Base-by-base conservation (phyloP, 495 filamentous ascomycete genomes). In the Cudoniella acicularis region DNA sequence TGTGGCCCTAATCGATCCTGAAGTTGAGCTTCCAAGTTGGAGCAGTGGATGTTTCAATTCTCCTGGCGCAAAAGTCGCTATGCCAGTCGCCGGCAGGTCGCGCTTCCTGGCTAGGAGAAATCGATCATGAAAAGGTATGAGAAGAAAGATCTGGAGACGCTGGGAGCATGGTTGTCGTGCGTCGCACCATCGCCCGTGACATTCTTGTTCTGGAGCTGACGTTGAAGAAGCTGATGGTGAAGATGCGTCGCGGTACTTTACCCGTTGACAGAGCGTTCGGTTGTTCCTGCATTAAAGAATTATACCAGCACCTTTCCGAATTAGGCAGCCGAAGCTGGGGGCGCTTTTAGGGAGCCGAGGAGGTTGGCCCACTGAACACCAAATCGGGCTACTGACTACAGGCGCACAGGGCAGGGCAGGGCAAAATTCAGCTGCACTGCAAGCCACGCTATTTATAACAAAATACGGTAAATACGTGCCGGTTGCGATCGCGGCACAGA, bases 21-120 rank as follows among this genome's bases (percentile, higher is more conserved):
- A 56, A 47, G 62, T 36, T 54, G 47, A 41, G 30, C 53, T 56
- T 50, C 18, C 52, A 17, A 42, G 53, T 60, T 52, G 53, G 57
- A 45, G 60, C 60, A 56, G 56, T 51, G 27, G 24, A 57, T 56
- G 59, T 65, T 62, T 65, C 63, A 64, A 65, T 56, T 54, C 0
- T 45, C 24, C 48, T 25, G 54, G 22, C 57, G 49, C 57, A 45
- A 54, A 60, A 53, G 20, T 24, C 48, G 10, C 10, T 10, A 3
- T 13, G 21, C 23, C 48, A 21, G 25, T 4, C 8, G 11, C 21
- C 18, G 10, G 10, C 48, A 10, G 20, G 21, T 2, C 9, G 10
- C 11, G 48, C 20, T 20, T 20, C 10, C 20, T 13, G 23, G 18
- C 3, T 6, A 10, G 21, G 10, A n/a, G 17, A 13, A 24, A 6